Conservation (phyloP, 805 yeast species). For the Candida vartiovaarae region DNA sequence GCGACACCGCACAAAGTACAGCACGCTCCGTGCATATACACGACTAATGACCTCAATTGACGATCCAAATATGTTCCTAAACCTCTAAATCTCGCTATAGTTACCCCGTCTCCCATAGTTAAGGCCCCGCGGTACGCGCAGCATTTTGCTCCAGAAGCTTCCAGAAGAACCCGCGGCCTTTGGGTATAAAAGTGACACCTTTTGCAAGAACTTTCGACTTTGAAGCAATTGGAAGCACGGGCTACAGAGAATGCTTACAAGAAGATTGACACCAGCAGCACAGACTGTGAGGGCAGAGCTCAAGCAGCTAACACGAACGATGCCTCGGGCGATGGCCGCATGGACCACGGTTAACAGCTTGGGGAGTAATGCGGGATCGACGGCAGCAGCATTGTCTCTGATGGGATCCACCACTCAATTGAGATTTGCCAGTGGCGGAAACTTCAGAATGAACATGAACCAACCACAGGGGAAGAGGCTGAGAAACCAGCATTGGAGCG, state of each 20-base stretch:
- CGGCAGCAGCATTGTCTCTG: neutral
- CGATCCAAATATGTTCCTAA: no score
- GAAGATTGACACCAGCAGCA: neutral
- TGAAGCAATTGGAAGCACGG: neutral
- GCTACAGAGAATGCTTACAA: neutral
- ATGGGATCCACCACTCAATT: neutral
- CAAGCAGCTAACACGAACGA: neutral
- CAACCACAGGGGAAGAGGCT: conserved; percentile 33
- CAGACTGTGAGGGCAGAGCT: neutral
- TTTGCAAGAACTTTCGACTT: neutral
- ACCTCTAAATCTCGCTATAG: no score
- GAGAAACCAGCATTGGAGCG: conserved; percentile 71
- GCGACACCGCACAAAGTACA: no score
- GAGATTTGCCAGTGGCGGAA: conserved; percentile 2
- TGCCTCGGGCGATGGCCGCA: conserved; percentile 1
- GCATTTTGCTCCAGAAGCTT: neutral
- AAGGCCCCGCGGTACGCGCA: no score
- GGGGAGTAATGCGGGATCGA: no score
- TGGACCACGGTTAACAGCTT: neutral
- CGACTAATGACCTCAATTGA: neutral
- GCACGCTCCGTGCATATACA: neutral
- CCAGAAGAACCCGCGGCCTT: neutral
- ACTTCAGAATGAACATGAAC: conserved; percentile 29
- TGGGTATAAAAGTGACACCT: conserved; percentile 1
- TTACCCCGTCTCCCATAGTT: no score